Conservation (phyloP, 352 stramenopile genomes). For the Aphanomyces stellatus region DNA sequence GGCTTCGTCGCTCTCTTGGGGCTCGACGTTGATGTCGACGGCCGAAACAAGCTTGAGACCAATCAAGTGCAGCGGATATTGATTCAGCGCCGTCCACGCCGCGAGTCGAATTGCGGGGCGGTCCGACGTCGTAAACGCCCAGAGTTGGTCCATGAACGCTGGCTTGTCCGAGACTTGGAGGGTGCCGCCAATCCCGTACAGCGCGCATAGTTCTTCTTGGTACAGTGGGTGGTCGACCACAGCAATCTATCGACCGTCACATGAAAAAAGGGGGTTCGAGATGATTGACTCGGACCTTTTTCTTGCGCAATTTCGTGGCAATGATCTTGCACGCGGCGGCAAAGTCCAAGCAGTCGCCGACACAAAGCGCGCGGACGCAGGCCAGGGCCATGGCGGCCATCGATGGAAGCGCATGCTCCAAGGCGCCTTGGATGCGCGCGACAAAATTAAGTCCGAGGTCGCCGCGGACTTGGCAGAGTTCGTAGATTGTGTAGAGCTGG, state of each 20-base stretch:
- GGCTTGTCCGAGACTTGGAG: neutral
- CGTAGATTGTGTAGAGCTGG: conserved; percentile 50
- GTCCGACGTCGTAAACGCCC: conserved; percentile 34
- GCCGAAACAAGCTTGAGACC: conserved; percentile 23
- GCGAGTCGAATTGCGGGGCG: conserved; percentile 30
- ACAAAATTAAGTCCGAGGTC: conserved; percentile 67
- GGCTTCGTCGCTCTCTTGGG: neutral
- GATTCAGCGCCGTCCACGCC: conserved; percentile 36
- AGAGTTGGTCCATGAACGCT: conserved; percentile 35
- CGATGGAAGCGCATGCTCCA: conserved; percentile 43
- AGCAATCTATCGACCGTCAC: neutral
- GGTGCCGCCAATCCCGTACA: conserved; percentile 1
- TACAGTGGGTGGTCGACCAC: conserved; percentile 8
- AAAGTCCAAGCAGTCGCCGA: conserved; percentile 60
- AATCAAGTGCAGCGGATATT: conserved; percentile 40
- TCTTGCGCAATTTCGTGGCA: conserved; percentile 52
- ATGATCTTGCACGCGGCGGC: conserved; percentile 72
- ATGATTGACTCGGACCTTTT: conserved; percentile 28
- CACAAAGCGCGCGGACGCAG: conserved; percentile 46
- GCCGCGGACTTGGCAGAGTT: conserved; percentile 48
- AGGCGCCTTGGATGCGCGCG: conserved; percentile 38
- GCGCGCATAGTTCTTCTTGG: conserved; percentile 12
- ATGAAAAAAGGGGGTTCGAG: neutral
- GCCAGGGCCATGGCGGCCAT: conserved; percentile 57
- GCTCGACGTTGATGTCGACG: neutral